Base-by-base conservation (phyloP, 2,329 filamentous ascomycete genomes). In the Aspergillus neotritici region DNA sequence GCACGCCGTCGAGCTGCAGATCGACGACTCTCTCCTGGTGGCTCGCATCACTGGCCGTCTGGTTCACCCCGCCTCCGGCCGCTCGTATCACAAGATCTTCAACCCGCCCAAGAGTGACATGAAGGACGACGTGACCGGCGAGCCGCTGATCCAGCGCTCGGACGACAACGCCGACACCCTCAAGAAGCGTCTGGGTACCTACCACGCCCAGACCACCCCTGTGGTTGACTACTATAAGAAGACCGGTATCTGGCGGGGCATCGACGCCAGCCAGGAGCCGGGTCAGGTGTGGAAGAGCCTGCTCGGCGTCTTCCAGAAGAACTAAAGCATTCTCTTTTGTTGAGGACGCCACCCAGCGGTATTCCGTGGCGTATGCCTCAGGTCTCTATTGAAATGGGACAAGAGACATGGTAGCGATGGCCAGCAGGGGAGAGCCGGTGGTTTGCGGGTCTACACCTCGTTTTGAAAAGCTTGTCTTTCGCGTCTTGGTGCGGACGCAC, bases 81-180 rank as follows among this genome's bases (percentile, higher is more conserved):
- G 93, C 64, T 89, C 87, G 57, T 98, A 98, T 77, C 93, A 98
- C 82, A 93, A 85, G 73, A 86, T 93, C 70, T 98, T 98, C 83
- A 97, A 96, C 81, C 93, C 93, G 40, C 93, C 93, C 61, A 95
- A 96, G 82, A 73, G 82, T 60, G 62, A 79, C 54, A 97, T 97
- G 93, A 94, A 83, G 67, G 93, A 98, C 71, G 93, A 98, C 70
- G 71, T 96, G 56, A 97, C 93, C 14, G 93, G 93, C 69, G 93
- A 98, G 78, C 90, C 91, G 37, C 78, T 98, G 56, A 86, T 97
- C 62, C 93, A 97, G 77, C 84, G 93, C 62, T 91, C 86, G 55
- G 93, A 98, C 68, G 93, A 98, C 76, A 98, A 97, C 69, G 90
- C 87, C 57, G 91, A 90, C 7, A 88, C 93, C 34, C 80, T 98